Percentiles rank a stretch among this genome's conserved stretches.
Conservation (phyloP, 2,329 filamentous ascomycete species). For the Chrysoporthe austroafricana region DNA sequence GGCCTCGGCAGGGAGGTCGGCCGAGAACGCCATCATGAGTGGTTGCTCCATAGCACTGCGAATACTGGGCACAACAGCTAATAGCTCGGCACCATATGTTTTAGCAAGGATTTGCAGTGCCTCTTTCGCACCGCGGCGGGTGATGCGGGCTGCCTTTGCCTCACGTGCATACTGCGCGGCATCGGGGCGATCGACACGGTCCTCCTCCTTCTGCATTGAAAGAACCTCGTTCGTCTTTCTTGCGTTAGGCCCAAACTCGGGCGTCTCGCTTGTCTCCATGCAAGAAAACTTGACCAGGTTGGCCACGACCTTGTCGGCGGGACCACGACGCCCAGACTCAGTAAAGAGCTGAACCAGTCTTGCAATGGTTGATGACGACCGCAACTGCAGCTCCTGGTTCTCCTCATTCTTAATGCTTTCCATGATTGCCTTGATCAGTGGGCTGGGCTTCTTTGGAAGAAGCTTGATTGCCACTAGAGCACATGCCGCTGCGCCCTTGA, state of each 20-base stretch:
- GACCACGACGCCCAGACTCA: conserved; percentile 74
- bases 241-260: conserved; percentile 87
- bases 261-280: conserved; percentile 95
- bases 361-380: conserved; percentile 84
- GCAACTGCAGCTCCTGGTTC: conserved; percentile 82
- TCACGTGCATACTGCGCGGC: conserved; percentile 88
- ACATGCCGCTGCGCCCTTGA: conserved; percentile 84
- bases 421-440: conserved; percentile 96
- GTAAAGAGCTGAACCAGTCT: conserved; percentile 86
- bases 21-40: conserved; percentile 73
- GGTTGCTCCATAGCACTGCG: conserved; percentile 81
- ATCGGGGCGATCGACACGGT: conserved; percentile 89
- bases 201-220: conserved; percentile 96
- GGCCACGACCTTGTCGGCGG: conserved; percentile 93
- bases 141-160: conserved; percentile 85
- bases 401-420: conserved; percentile 97
- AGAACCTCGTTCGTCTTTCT: conserved; percentile 79
- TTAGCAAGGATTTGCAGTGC: conserved; percentile 84
- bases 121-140: conserved; percentile 90
- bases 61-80: conserved; percentile 84
- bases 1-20: conserved; percentile 72
- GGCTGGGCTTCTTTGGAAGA: conserved; percentile 90
- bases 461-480: conserved; percentile 86
- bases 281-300: conserved; percentile 98
- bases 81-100: conserved; percentile 76